Base-by-base conservation (phyloP, 257 asterid species). In the Verbascum thapsus region DNA sequence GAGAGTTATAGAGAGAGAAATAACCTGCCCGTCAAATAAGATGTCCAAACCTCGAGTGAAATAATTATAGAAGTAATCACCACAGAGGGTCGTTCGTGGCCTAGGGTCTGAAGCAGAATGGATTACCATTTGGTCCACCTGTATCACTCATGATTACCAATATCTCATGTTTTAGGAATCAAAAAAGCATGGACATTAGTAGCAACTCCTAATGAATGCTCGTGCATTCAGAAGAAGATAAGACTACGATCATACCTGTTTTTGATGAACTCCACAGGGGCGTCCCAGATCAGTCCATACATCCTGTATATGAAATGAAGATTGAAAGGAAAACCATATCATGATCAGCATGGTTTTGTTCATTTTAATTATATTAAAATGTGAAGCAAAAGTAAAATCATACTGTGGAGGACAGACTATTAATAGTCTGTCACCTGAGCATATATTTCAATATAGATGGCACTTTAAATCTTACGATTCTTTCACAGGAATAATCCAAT, bases 91-190 rank as follows among this genome's bases (percentile, higher is more conserved):
- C 6, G 94, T 82, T 49, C 85, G 74, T 35, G 95, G 96, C 49
- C 90, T 78, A 43, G 83, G 94, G 78, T 86, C 96, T 43, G 90
- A 81, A 58, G 88, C 87, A 41, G 95, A 89, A 76, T 89, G 97
- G 77, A 89, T 89, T 50, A 84, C 88, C 95, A 89, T 89, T 73
- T 87, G 95, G 45, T 89, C 96, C 61, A 89, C 95, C 96, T 89
- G 76, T 52, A 53, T 6, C 42, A 53, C 61, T 20, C 63, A 74
- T 19, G 19, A 74, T 17, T 19, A 55, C 69, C 62, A 76, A 50
- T 57, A 30, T 19, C 53, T 55, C 58, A 59, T 42, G 23, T 32
- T 47, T 19, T 16, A 23, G 53, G 9, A 61, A 56, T 62, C 58
- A 52, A 62, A 60, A 68, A 51, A 8, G 17, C 59, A 35, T 8